Conservation (phyloP, 805 yeast species). For the Candida sphagnicola region DNA sequence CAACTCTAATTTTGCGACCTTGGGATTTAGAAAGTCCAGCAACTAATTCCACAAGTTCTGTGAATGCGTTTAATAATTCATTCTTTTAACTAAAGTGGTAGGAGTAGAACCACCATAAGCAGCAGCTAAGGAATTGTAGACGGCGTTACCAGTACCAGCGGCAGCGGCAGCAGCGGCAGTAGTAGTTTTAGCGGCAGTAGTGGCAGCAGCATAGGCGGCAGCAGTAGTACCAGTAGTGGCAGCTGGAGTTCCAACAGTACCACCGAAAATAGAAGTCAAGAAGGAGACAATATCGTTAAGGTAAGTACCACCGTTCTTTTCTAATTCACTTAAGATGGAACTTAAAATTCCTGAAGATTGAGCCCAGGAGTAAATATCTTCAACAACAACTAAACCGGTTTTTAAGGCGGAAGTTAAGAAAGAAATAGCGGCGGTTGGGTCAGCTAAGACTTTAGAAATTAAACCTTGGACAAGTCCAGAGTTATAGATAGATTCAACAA, state of each 20-base stretch:
- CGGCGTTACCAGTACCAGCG: conserved; percentile 9
- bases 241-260: conserved; percentile 11
- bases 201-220: conserved; percentile 13
- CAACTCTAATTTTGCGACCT: background rate
- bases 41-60: background rate
- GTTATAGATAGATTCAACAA: conserved; percentile 26
- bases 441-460: conserved; percentile 30
- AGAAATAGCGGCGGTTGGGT: conserved; percentile 31
- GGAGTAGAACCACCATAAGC: conserved; percentile 9
- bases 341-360: conserved; percentile 31
- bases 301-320: conserved; percentile 23
- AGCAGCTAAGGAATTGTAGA: conserved; percentile 2
- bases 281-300: conserved; percentile 11
- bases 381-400: conserved; percentile 28
- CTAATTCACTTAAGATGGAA: conserved; percentile 20
- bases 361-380: conserved; percentile 36
- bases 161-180: conserved; percentile 8
- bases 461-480: conserved; percentile 31
- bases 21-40: background rate
- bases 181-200: conserved; percentile 9
- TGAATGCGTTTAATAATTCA: background rate
- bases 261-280: conserved; percentile 24
- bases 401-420: conserved; percentile 31
- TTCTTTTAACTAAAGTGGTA: conserved; percentile 14
- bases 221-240: conserved; percentile 12